phyloP scores from a whole-genome alignment of 306 rosid genomes.

The Trifolium fragiferum region DNA sequence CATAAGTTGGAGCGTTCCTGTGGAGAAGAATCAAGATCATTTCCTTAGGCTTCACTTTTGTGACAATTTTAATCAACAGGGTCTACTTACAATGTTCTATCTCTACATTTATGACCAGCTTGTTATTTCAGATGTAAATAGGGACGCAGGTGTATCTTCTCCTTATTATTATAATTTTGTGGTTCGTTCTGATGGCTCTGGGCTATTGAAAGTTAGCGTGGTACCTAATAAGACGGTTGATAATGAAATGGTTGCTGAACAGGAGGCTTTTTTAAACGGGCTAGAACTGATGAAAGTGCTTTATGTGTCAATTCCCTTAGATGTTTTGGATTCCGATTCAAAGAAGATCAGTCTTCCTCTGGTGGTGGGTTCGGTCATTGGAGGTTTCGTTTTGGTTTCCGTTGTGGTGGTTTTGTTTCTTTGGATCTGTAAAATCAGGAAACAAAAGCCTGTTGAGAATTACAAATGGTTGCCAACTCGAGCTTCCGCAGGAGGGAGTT shows the following conservation, averaged over 20 bases:
- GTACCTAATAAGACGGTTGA: background rate
- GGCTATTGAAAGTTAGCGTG: constrained; percentile 12
- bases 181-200: constrained; percentile 45
- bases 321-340: background rate
- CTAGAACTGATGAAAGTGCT: constrained; percentile 53
- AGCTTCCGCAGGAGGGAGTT: constrained; percentile 38
- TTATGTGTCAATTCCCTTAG: rapidly evolving
- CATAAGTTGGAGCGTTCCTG: constrained; percentile 47
- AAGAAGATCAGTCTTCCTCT: background rate
- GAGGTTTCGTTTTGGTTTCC: constrained; percentile 32
- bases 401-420: background rate
- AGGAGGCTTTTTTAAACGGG: constrained; percentile 42
- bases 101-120: constrained; percentile 8
- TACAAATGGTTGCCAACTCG: constrained; percentile 36
- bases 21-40: constrained; percentile 35
- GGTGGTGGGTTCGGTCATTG: constrained; percentile 38
- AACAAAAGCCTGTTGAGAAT: constrained; percentile 21
- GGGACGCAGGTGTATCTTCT: rapidly evolving
- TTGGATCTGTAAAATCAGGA: constrained; percentile 42
- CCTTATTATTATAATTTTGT: constrained; percentile 49
- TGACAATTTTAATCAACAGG: rapidly evolving
- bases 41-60: constrained; percentile 53
- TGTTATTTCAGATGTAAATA: rapidly evolving
- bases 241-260: rapidly evolving
- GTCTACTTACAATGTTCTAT: rapidly evolving